Evolutionary conservation across 495 filamentous ascomycete species (phyloP), one percentile per base, ranked within the genome.

Genomic region (Penicillium malachiteum): DNA sequence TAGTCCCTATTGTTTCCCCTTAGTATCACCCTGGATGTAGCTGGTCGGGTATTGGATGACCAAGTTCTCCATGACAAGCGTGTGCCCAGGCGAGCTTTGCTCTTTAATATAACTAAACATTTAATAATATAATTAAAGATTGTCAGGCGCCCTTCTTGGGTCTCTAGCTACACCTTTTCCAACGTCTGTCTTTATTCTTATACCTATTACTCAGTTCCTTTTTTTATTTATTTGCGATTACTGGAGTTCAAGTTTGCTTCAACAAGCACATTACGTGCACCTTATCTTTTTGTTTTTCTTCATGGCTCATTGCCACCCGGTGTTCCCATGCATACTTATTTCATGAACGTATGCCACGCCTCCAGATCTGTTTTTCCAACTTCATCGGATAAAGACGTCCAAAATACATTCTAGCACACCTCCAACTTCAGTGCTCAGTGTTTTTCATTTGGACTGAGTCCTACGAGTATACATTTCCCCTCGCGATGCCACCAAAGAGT

Each of bases 401-500:
- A 26, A 26, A 26, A 44, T 26, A 13, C 18, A 0, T 7, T 44
- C 13, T 44, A 30, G 41, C 8, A 11, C 21, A 26, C 21, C 21
- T 4, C 21, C n/a, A n/a, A n/a, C n/a, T 1, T 4, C 21, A 26
- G 21, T 26, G 21, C 21, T 37, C 31, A 12, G 30, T n/a, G n/a
- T n/a, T n/a, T 7, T 33, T 5, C 18, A n/a, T 16, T 12, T 11
- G 44, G 7, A 9, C 9, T 8, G n/a, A 26, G 26, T 5, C 13
- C 13, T 33, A n/a, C 26, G 7, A 30, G 16, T 17, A 38, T 43
- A 13, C 21, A 4, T 21, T 31, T 16, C 26, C 9, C 39, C 13
- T 32, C 48, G 49, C 44, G 6, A 75, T 72, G 71, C 55, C 66
- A 3, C 58, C 66, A n/a, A 73, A 67, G 35, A 43, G 34, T 38